Evolutionary conservation across 1,284 basidiomycete genomes (phyloP).

Genomic region (Cutaneotrichosporon curvatum): DNA sequence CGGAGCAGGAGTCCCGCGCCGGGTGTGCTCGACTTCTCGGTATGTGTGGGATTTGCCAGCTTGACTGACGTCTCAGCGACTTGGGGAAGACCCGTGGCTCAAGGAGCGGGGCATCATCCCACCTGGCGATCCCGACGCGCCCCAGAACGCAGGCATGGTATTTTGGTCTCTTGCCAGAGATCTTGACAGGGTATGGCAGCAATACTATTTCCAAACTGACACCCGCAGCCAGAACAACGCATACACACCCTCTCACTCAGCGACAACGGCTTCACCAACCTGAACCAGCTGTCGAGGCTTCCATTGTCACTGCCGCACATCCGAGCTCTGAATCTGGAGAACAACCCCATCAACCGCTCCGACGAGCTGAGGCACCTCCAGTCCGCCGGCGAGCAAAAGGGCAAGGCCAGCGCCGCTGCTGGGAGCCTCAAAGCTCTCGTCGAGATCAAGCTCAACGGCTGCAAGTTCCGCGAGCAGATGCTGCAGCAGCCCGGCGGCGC

Average conservation of each 20-base stretch:
- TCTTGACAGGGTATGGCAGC: slow-evolving; percentile 28
- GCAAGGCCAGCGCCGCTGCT: slow-evolving; percentile 30
- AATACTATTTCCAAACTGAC: background rate
- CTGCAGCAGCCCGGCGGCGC: slow-evolving; percentile 26
- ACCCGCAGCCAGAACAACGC: slow-evolving; percentile 10
- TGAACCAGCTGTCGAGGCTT: slow-evolving; percentile 31
- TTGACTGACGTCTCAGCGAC: slow-evolving; percentile 15
- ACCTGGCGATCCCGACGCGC: slow-evolving; percentile 37
- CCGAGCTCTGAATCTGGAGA: slow-evolving; percentile 41
- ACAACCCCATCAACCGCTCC: slow-evolving; percentile 33
- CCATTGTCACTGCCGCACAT: slow-evolving; percentile 36
- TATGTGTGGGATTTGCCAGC: slow-evolving; percentile 20
- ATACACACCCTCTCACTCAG: slow-evolving; percentile 43
- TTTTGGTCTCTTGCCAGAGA: slow-evolving; percentile 37
- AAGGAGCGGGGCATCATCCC: slow-evolving; percentile 36
- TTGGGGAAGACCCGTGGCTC: slow-evolving; percentile 36
- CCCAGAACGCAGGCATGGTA: slow-evolving; percentile 29
- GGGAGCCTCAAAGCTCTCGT: slow-evolving; percentile 36
- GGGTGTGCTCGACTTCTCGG: slow-evolving; percentile 39
- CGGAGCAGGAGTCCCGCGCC: slow-evolving; percentile 24
- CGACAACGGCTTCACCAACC: slow-evolving; percentile 31
- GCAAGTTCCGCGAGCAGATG: slow-evolving; percentile 31
- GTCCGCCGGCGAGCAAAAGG: slow-evolving; percentile 33
- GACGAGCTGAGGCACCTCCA: slow-evolving; percentile 32
- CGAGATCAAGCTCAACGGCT: slow-evolving; percentile 39